Evolutionary conservation across 2,329 filamentous ascomycete species (phyloP).

Genomic region (Incumbomyces delicatus): DNA sequence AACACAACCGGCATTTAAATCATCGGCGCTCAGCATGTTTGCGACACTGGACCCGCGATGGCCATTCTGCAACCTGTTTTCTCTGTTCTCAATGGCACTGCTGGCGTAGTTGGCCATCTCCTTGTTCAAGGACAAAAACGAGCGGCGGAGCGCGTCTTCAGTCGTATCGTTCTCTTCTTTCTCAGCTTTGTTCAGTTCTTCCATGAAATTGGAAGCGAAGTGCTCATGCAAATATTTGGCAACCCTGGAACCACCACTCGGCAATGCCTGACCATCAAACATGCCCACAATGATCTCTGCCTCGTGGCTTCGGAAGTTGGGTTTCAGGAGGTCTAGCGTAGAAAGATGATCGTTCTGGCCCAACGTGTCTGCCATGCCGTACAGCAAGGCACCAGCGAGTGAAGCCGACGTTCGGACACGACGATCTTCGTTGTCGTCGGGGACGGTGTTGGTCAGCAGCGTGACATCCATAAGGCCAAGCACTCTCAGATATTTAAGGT

Average conservation of each 20-base stretch:
- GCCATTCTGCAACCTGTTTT: slow-evolving; percentile 38
- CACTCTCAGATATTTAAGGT: slow-evolving; percentile 71
- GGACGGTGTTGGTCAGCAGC: slow-evolving; percentile 81
- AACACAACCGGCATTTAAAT: slow-evolving; percentile 80
- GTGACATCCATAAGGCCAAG: slow-evolving; percentile 97
- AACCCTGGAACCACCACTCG: slow-evolving; percentile 84
- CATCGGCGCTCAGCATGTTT: slow-evolving; percentile 75
- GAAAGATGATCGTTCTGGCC: slow-evolving; percentile 91
- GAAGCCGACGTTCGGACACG: slow-evolving; percentile 97
- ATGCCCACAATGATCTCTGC: slow-evolving; percentile 86
- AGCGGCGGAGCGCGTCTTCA: slow-evolving; percentile 70
- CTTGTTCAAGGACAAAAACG: slow-evolving; percentile 86
- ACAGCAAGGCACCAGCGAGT: slow-evolving; percentile 76
- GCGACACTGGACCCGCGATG: slow-evolving; percentile 64
- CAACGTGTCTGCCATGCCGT: slow-evolving; percentile 94
- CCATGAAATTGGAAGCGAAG: slow-evolving; percentile 73
- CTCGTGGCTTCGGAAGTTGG: slow-evolving; percentile 79
- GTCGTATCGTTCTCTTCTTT: slow-evolving; percentile 59
- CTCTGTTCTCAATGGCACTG: slow-evolving; percentile 57
- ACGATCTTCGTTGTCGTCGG: slow-evolving; percentile 88
- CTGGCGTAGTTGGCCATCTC: slow-evolving; percentile 76
- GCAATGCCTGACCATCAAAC: slow-evolving; percentile 88
- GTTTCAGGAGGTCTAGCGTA: slow-evolving; percentile 89
- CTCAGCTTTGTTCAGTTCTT: slow-evolving; percentile 68
- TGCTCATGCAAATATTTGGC: slow-evolving; percentile 96